phyloP scores from a whole-genome alignment of 768 basidiomycete genomes.

The Clitopilus hobsonii region DNA sequence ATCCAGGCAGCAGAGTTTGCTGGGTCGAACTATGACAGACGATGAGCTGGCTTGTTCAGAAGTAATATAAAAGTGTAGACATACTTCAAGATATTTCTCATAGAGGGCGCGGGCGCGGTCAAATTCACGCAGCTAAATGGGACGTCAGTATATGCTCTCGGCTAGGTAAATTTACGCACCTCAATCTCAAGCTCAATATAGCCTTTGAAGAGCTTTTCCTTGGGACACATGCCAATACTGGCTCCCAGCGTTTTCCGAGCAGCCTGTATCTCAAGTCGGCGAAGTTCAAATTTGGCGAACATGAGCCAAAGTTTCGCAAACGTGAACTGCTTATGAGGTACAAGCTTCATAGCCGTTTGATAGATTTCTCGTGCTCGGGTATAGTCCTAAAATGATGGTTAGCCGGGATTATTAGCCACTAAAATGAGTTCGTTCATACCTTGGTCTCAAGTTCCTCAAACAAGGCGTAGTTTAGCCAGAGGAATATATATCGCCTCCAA shows the following conservation, averaged over 20 bases:
- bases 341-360: slow-evolving; percentile 80
- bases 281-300: slow-evolving; percentile 89
- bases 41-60: neutral
- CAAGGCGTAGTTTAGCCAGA: slow-evolving; percentile 93
- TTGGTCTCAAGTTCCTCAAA: slow-evolving; percentile 97
- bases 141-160: neutral
- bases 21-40: slow-evolving; percentile 64
- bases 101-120: slow-evolving; percentile 89
- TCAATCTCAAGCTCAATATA: slow-evolving; percentile 94
- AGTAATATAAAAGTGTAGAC: slow-evolving; percentile 11
- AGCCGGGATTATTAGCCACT: neutral
- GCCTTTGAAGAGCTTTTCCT: slow-evolving; percentile 91
- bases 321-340: slow-evolving; percentile 96
- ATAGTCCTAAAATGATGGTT: slow-evolving; percentile 55
- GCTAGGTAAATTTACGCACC: slow-evolving; percentile 34
- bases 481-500: slow-evolving; percentile 85
- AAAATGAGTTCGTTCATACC: slow-evolving; percentile 34
- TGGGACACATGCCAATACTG: slow-evolving; percentile 93
- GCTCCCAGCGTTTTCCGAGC: slow-evolving; percentile 89
- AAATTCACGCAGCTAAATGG: slow-evolving; percentile 79
- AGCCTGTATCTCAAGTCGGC: slow-evolving; percentile 73
- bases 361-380: slow-evolving; percentile 86
- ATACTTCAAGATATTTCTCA: slow-evolving; percentile 89
- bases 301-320: slow-evolving; percentile 96
- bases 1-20: slow-evolving; percentile 95